A percentile compares a stretch with the other conserved stretches of the same genome.
Conservation (phyloP, 1,284 basidiomycete genomes). For the Pseudozyma sp. region DNA sequence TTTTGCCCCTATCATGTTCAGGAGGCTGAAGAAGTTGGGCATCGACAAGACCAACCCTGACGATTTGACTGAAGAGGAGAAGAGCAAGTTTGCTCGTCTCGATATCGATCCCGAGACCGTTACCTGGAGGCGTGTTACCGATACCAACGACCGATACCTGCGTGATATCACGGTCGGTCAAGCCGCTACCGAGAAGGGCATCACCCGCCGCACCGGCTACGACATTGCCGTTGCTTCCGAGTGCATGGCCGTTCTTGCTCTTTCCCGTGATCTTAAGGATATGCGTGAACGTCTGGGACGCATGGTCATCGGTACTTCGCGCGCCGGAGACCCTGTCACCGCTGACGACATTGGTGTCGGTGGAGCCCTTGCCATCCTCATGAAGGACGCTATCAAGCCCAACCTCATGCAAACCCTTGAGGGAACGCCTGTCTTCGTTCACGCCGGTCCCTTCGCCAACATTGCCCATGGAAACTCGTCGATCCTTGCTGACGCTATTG, state of each 20-base stretch:
- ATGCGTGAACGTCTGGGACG: constrained; percentile 90
- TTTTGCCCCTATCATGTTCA: constrained; percentile 96
- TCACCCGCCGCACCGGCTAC: constrained; percentile 88
- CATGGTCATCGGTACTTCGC: constrained; percentile 97
- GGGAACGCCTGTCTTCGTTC: constrained; percentile 98
- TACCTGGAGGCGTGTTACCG: constrained; percentile 95
- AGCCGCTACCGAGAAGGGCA: constrained; percentile 88
- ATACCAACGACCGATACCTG: constrained; percentile 96
- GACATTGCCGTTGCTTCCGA: constrained; percentile 98
- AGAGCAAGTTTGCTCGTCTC: constrained; percentile 87
- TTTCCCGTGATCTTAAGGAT: constrained; percentile 87
- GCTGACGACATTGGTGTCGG: constrained; percentile 97
- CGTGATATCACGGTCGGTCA: constrained; percentile 94
- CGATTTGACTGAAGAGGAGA: constrained; percentile 92
- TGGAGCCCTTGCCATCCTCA: constrained; percentile 93
- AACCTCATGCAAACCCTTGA: constrained; percentile 99
- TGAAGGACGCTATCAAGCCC: constrained; percentile 99
- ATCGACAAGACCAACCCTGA: constrained; percentile 94
- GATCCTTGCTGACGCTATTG: constrained; percentile 94
- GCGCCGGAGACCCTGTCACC: constrained; percentile 89
- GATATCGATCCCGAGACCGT: constrained; percentile 92
- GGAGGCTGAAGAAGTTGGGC: constrained; percentile 92
- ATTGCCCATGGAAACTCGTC: constrained; percentile 99
- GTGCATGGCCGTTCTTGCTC: constrained; percentile 96
- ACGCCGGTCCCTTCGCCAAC: constrained; percentile 98